Conservation (phyloP, 2,329 filamentous ascomycete species). For the Aspergillus sp. region DNA sequence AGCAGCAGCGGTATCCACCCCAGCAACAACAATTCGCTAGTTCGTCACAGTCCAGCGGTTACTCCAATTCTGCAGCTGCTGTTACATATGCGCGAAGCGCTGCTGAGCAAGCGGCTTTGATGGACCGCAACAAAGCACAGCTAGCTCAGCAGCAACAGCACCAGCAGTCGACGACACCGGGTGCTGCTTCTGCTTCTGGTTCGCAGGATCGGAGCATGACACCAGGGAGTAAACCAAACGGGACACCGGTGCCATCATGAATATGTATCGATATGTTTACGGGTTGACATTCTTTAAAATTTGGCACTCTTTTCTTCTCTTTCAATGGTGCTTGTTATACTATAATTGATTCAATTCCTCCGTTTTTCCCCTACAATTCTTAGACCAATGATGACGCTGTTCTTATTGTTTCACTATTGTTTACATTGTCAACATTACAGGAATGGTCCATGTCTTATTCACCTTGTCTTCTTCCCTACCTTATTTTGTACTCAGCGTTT, state of each 20-base stretch:
- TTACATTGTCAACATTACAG: too few species aligned
- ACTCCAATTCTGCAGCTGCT: conserved; percentile 30
- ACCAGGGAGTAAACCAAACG: conserved; percentile 26
- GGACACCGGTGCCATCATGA: conserved; percentile 23
- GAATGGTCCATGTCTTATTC: background rate
- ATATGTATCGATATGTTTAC: background rate
- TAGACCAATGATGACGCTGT: background rate
- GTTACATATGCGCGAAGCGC: conserved; percentile 33
- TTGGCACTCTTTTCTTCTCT: background rate
- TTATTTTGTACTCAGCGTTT: background rate
- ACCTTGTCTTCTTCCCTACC: background rate
- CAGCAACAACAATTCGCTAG: conserved; percentile 21
- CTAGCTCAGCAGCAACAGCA: conserved; percentile 24
- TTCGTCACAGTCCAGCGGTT: conserved; percentile 21
- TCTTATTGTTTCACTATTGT: too few species aligned
- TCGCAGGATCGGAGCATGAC: conserved; percentile 32
- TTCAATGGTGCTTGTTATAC: background rate
- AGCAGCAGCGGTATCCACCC: conserved; percentile 24
- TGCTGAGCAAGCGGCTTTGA: conserved; percentile 33
- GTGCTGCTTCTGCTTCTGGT: conserved; percentile 13
- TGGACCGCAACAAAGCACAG: conserved; percentile 35
- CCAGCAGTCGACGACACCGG: conserved; percentile 28
- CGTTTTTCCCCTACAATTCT: background rate
- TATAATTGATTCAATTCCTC: background rate
- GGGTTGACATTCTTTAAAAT: background rate